Base-by-base conservation (phyloP, 2,329 filamentous ascomycete genomes). In the Fusarium sp. region DNA sequence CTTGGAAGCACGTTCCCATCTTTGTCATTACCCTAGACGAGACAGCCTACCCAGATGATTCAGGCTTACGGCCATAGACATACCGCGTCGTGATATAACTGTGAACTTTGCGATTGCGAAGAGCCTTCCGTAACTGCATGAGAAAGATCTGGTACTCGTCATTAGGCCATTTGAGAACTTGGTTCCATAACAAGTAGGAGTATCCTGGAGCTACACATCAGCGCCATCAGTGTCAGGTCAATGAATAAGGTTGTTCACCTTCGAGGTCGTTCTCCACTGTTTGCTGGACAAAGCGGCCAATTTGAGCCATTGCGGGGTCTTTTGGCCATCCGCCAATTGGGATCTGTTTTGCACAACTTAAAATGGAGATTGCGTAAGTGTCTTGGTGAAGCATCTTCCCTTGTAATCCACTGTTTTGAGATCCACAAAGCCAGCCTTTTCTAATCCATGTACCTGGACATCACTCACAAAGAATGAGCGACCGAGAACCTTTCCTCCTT, bases 71-170 rank as follows among this genome's bases (percentile, higher is more conserved):
- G 17, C 69, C 70, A 5, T 69, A 72, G 0, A 69, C 57, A 13
- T 69, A 72, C 22, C 70, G 67, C 22, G 65, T 58, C 40, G 31
- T 63, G 22, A 72, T 69, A 34, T 72, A 72, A 22, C 63, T 55
- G 14, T 72, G 70, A 0, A 72, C 26, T 38, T 52, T 71, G 7
- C 58, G 60, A 33, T 72, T 72, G 1, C 49, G 62, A 2, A 72
- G 44, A 1, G 64, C 67, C n/a, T 71, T 63, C 0, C 70, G 70
- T 11, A 72, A 46, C 11, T 56, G 55, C 64, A 69, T 61, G 3
- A 72, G 48, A n/a, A 72, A 72, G 1, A 69, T 22, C n/a, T 72
- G 60, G 13, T 72, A 72, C 10, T 69, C 69, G 10, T 72, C 67
- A 24, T 58, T 57, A 3, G 70, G 70, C 69, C 67, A 72, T 3